Evolutionary conservation across 2,329 filamentous ascomycete genomes (phyloP).

Genomic region (Colletotrichum neosansevieriae): DNA sequence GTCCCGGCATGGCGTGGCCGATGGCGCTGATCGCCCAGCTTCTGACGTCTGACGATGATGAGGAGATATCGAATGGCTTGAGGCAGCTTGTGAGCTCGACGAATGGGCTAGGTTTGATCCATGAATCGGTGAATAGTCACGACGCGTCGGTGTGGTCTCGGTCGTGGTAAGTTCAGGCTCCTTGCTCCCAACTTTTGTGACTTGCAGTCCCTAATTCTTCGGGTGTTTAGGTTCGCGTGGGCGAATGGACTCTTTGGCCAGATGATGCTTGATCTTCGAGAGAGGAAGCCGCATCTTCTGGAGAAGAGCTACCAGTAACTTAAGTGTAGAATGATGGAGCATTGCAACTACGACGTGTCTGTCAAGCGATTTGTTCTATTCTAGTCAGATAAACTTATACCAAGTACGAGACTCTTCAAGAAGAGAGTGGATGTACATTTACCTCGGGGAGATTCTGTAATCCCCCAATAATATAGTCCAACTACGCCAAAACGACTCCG

Average conservation of each 20-base stretch:
- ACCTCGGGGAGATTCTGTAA: no score
- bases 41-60: conserved; percentile 80
- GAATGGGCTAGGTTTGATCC: conserved; percentile 79
- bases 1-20: conserved; percentile 83
- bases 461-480: no score
- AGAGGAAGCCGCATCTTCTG: conserved; percentile 77
- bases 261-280: conserved; percentile 80
- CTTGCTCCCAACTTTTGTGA: no score
- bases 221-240: conserved; percentile 81
- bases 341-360: no score
- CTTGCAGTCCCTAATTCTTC: not conserved
- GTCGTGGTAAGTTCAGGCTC: conserved; percentile 53
- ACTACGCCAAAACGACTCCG: no score
- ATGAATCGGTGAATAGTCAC: conserved; percentile 82
- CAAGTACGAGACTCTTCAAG: no score
- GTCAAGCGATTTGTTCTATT: no score
- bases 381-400: no score
- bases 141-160: conserved; percentile 59
- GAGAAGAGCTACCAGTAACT: conserved; percentile 59
- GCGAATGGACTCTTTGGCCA: conserved; percentile 90
- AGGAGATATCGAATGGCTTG: conserved; percentile 78
- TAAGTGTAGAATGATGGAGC: no score
- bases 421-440: no score
- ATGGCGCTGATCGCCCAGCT: conserved; percentile 86
- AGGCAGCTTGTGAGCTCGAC: conserved; percentile 75